Base-by-base conservation (phyloP, 2,329 filamentous ascomycete species). In the Sporothrix phasma region DNA sequence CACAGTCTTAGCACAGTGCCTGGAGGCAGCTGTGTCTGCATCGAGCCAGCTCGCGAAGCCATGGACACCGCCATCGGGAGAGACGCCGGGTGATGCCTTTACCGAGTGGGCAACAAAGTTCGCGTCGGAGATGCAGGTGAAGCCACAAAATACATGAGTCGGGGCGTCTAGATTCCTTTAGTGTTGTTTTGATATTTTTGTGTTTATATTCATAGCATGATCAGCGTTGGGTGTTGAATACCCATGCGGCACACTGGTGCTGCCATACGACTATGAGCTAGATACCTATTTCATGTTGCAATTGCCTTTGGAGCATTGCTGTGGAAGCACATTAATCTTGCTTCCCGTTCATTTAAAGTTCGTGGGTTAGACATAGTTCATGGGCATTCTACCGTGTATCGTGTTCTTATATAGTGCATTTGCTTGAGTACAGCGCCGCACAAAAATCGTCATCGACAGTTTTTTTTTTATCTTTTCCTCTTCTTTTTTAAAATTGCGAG, bases 91-190 rank as follows among this genome's bases (percentile, higher is more conserved):
- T 19, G 92, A 96, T 70, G 89, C 88, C 70, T 96, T 95, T 71
- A 88, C 86, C 0, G 78, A 82, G 17, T 96, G 92, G 92, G 84
- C 81, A n/a, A 78, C 77, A 11, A 82, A 80, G 67, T 85, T 84
- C 67, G 79, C 80, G 70, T 19, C 46, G 1, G 66, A 68, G 60
- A 65, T 69, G 11, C 62, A 46, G 43, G 31, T 29, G 17, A n/a
- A 15, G 54, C 26, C 47, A 15, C 17, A 45, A 7, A 39, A 53
- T 19, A 41, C 43, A 24, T 61, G 26, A 61, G 2, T 5, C n/a
- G 5, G 22, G 15, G 8, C 26, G 8, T 5, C 41, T 10, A 41
- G 4, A 34, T 24, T 22, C 5, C n/a, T 26, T 41, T 31, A 8
- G 8, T 22, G 43, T 53, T 51, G 29, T 19, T 41, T 22, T 26